A percentile compares a stretch with the other conserved stretches of the same genome.
These are phyloP conservation scores for Typha latifolia DNA, from an alignment of 176 grass and related monocot species.

Conservation along the genomic window DNA sequence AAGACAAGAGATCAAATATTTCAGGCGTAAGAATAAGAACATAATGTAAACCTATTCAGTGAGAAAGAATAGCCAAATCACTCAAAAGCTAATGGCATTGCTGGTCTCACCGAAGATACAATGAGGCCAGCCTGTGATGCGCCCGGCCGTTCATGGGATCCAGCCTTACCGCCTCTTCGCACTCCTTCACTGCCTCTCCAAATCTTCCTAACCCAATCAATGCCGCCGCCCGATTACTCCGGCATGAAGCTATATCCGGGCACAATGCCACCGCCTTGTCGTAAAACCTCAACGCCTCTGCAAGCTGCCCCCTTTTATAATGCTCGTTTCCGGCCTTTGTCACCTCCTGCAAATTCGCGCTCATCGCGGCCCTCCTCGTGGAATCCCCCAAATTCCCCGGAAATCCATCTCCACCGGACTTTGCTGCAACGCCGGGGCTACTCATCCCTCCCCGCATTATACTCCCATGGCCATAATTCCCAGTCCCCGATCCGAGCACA, in stretches of 20 bases:
- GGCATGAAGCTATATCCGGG: slow-evolving; percentile 48
- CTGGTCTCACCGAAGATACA: slow-evolving; percentile 44
- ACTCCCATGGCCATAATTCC: slow-evolving; percentile 66
- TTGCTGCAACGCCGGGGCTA: background rate
- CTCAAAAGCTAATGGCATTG: background rate
- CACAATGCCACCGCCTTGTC: slow-evolving; percentile 40
- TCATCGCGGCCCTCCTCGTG: slow-evolving; percentile 14
- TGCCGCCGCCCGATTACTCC: slow-evolving; percentile 53
- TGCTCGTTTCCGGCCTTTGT: slow-evolving; percentile 48
- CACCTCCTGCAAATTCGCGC: slow-evolving; percentile 21
- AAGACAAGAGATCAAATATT: background rate
- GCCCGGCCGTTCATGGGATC: slow-evolving; percentile 49
- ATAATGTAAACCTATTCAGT: background rate
- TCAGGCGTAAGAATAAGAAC: background rate
- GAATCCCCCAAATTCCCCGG: slow-evolving; percentile 19
- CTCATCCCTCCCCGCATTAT: slow-evolving; percentile 36
- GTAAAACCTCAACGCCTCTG: slow-evolving; percentile 47
- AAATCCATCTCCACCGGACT: slow-evolving; percentile 12
- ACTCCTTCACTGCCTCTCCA: slow-evolving; percentile 43
- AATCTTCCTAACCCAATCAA: slow-evolving; percentile 40
- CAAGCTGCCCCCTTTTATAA: slow-evolving; percentile 51
- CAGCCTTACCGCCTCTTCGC: slow-evolving; percentile 40
- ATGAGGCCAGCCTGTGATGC: slow-evolving; percentile 32
- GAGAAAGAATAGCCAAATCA: background rate
- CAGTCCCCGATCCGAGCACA: slow-evolving; percentile 50